These are phyloP conservation scores for Aspergillus nidulans DNA, from an alignment of 495 filamentous ascomycete species.

Conservation along the genomic window DNA sequence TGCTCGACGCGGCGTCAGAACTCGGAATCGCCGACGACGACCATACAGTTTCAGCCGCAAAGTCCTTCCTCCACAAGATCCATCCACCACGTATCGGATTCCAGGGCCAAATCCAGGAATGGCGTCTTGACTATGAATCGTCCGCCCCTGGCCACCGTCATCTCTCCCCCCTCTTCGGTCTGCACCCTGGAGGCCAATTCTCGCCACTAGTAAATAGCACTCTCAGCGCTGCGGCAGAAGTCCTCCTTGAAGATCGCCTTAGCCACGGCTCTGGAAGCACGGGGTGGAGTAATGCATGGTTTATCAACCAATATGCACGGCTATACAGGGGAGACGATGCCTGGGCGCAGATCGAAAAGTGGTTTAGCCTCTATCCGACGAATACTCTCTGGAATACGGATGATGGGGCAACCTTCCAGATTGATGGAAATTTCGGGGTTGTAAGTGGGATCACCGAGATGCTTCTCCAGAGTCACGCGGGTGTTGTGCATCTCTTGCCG, in stretches of 20 bases:
- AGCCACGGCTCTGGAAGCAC: constrained; percentile 2
- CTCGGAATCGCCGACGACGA: background rate
- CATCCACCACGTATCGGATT: background rate
- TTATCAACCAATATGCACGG: constrained; percentile 4
- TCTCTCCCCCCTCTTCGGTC: constrained; percentile 1
- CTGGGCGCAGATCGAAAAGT: constrained; percentile 4
- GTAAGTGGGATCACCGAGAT: constrained; percentile 2
- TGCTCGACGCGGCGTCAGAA: background rate
- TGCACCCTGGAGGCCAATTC: constrained; percentile 5
- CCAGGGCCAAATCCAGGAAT: constrained; percentile 5
- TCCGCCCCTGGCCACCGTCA: constrained; percentile 2
- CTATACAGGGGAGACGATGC: constrained; percentile 1
- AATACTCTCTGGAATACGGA: constrained; percentile 6
- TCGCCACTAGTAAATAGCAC: constrained; percentile 1
- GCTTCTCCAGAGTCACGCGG: constrained; percentile 7
- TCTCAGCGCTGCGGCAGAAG: constrained; percentile 1
- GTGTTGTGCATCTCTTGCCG: constrained; percentile 1
- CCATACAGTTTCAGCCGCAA: background rate
- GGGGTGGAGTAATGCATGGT: constrained; percentile 6
- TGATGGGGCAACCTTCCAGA: constrained; percentile 5
- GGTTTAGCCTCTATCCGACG: constrained; percentile 6
- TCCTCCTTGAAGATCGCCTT: background rate
- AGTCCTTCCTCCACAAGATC: background rate
- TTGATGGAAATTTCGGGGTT: constrained; percentile 8
- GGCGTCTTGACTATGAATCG: constrained; percentile 2